Evolutionary conservation across 2,329 filamentous ascomycete species (phyloP), one percentile per base, ranked within the genome.

Genomic region (Alternaria sp.): DNA sequence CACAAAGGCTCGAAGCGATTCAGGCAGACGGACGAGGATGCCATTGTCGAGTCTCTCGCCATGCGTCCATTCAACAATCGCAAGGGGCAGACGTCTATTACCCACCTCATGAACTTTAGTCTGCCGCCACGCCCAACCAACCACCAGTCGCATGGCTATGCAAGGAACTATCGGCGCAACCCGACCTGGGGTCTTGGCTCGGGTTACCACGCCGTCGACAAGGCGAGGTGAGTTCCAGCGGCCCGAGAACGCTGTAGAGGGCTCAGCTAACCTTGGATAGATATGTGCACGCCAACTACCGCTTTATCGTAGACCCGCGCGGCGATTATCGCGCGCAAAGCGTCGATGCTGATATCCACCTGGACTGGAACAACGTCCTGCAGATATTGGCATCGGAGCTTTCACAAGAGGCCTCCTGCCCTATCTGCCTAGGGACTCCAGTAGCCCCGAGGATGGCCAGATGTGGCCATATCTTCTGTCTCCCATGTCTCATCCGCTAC

Each of bases 401-500:
- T 78, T 97, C 94, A 0, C 95, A 99, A 79, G 85, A 89, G 44
- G 87, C 94, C 3, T 93, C 92, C 22, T 99, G 95, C 76, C 95
- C 95, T 0, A 99, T 99, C 56, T 99, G 95, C 74, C 86, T 99
- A 28, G 97, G 92, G 2, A 92, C 92, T 57, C 95, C 95, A 1
- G 92, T 97, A 18, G 95, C 95, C 8, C 94, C 95, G 32, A 89
- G 95, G 57, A 99, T 99, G 94, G 94, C 95, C 43, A 94, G 90
- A 74, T 99, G 95, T 74, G 95, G 95, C 1, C 95, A 99, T 76
- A 97, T 99, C 12, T 98, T 97, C 78, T 99, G 95, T 76, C 83
- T 98, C 34, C 90, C 95, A 6, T 99, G 95, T 76, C 81, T 98
- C 63, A 92, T 98, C 65, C 90, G 95, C 51, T 99, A 96, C 77